These are phyloP conservation scores for Gossypium australe DNA, from an alignment of 345 rosid genomes.

Conservation along the genomic window DNA sequence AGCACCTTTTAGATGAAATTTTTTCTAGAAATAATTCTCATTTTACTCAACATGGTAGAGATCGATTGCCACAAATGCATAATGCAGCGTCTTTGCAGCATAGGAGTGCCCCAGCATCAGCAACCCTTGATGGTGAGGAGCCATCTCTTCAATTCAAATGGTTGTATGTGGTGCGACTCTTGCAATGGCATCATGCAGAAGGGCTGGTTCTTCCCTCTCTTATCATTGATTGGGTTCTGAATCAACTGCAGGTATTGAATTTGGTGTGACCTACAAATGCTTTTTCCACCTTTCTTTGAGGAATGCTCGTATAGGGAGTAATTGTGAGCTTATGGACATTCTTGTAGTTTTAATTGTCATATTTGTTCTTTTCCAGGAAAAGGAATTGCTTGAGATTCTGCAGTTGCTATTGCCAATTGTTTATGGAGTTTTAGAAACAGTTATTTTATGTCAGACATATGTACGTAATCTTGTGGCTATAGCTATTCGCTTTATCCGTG, in stretches of 20 bases:
- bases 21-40: conserved; percentile 52
- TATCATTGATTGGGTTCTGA: conserved; percentile 91
- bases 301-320: background rate
- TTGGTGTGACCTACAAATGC: background rate
- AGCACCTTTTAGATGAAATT: conserved; percentile 73
- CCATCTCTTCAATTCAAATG: conserved; percentile 81
- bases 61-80: conserved; percentile 58
- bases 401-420: conserved; percentile 86
- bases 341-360: conserved; percentile 15
- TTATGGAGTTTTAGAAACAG: conserved; percentile 74
- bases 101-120: conserved; percentile 47
- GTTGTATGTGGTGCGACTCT: conserved; percentile 88
- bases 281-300: background rate
- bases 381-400: conserved; percentile 66
- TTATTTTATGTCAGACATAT: conserved; percentile 78
- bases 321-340: background rate
- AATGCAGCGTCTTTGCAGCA: conserved; percentile 56
- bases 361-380: conserved; percentile 56
- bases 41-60: conserved; percentile 58
- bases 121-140: conserved; percentile 66
- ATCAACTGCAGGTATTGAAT: conserved; percentile 65
- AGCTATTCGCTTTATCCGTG: conserved; percentile 74
- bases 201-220: conserved; percentile 85
- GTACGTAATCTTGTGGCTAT: conserved; percentile 66
- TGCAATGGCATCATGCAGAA: conserved; percentile 91